A percentile compares a stretch with the other conserved stretches of the same genome.
These are phyloP conservation scores for Cenococcum geophilum DNA, from an alignment of 495 filamentous ascomycete genomes.

Conservation along the genomic window DNA sequence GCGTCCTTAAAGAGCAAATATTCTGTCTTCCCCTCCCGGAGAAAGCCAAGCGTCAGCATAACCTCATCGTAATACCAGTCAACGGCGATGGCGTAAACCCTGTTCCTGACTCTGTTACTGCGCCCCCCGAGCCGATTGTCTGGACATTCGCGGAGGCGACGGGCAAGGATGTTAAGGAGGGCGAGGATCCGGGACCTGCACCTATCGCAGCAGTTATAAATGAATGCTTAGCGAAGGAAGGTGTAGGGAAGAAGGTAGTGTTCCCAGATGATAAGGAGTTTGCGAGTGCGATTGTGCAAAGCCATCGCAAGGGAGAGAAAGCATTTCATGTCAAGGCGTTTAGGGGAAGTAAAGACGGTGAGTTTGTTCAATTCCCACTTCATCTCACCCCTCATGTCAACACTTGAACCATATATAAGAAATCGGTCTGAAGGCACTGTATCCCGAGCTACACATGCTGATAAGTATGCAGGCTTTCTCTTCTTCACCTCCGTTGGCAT, in stretches of 20 bases:
- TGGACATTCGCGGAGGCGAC: constrained; percentile 52
- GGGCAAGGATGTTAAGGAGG: constrained; percentile 28
- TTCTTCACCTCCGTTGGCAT: constrained; percentile 86
- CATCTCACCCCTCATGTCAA: constrained; percentile 6
- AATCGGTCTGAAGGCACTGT: background rate
- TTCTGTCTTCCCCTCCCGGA: constrained; percentile 77
- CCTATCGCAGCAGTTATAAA: constrained; percentile 41
- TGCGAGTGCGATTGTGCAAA: constrained; percentile 65
- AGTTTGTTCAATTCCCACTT: constrained; percentile 15
- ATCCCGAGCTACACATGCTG: background rate
- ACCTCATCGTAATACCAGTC: constrained; percentile 77
- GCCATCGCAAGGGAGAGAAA: constrained; percentile 82
- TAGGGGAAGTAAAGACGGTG: constrained; percentile 87
- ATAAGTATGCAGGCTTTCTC: constrained; percentile 57
- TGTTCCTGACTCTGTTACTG: constrained; percentile 30
- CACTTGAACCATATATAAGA: background rate
- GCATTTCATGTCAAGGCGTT: constrained; percentile 90
- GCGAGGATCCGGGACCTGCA: constrained; percentile 24
- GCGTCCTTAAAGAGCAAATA: constrained; percentile 51
- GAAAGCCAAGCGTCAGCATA: constrained; percentile 79
- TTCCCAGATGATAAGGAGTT: constrained; percentile 69
- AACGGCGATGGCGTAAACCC: constrained; percentile 52
- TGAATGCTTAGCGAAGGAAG: constrained; percentile 27
- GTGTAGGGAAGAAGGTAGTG: constrained; percentile 56
- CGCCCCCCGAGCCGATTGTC: constrained; percentile 61